phyloP scores from a whole-genome alignment of 2,329 filamentous ascomycete genomes.

The Cyanodermella asteris region DNA sequence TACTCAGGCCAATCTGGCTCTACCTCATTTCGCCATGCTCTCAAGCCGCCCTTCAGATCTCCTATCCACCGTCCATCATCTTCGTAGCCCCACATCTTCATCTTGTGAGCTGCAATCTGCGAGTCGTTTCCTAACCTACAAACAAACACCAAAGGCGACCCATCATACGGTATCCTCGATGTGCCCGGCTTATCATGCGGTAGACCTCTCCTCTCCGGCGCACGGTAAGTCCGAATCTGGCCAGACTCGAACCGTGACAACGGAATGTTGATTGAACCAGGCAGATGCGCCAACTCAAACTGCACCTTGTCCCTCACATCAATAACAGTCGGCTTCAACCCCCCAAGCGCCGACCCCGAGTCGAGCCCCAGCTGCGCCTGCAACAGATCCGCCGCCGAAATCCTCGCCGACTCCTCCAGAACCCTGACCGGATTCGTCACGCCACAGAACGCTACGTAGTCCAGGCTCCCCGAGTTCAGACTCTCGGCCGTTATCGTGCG shows the following conservation, averaged over 20 bases:
- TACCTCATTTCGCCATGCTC: constrained; percentile 20
- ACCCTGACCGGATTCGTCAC: constrained; percentile 30
- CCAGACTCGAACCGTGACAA: constrained; percentile 16
- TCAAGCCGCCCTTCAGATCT: constrained; percentile 21
- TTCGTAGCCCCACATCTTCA: constrained; percentile 19
- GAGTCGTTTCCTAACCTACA: constrained; percentile 29
- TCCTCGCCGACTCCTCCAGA: constrained; percentile 41
- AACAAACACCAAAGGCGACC: constrained; percentile 23
- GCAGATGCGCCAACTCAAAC: constrained; percentile 56
- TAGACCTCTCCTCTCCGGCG: no score
- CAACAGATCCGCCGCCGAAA: constrained; percentile 37
- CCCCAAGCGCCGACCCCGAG: constrained; percentile 1
- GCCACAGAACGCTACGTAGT: constrained; percentile 79
- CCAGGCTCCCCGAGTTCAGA: constrained; percentile 43
- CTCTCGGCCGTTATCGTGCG: constrained; percentile 40
- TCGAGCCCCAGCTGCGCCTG: constrained; percentile 8
- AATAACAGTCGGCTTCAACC: constrained; percentile 35
- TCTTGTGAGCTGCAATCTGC: constrained; percentile 20
- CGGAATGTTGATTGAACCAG: constrained; percentile 45
- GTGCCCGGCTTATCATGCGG: no score
- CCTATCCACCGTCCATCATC: constrained; percentile 15
- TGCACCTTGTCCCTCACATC: constrained; percentile 75
- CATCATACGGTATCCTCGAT: no score
- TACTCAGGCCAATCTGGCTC: constrained; percentile 21
- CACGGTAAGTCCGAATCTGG: no score